A percentile compares a stretch with the other conserved stretches of the same genome.
Conservation (phyloP, 345 rosid species). For the Euphorbia tirucalli region DNA sequence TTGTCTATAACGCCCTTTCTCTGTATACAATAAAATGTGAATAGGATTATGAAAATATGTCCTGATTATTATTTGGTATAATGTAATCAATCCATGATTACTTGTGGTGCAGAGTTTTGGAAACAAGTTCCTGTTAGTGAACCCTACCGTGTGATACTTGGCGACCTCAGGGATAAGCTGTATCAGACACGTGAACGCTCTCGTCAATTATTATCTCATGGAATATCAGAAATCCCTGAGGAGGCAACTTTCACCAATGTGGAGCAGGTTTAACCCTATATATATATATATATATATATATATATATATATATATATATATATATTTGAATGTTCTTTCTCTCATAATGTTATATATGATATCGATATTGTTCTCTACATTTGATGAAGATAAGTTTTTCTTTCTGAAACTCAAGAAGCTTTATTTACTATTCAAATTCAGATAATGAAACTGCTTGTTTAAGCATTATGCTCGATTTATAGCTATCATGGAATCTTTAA, state of each 20-base stretch:
- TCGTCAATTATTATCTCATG: constrained; percentile 72
- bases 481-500: background rate
- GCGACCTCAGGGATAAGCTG: constrained; percentile 87
- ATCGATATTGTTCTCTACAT: background rate
- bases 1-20: background rate
- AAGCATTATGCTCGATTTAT: too few relatives aligned
- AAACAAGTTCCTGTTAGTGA: constrained; percentile 80
- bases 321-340: background rate
- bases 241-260: constrained; percentile 65
- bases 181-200: constrained; percentile 91
- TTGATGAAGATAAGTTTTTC: background rate
- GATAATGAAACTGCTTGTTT: too few relatives aligned
- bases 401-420: background rate
- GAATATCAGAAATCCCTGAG: constrained; percentile 85
- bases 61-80: background rate
- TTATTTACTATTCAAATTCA: too few relatives aligned
- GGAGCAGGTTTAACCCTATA: constrained; percentile 64
- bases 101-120: constrained; percentile 73
- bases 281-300: too few relatives aligned
- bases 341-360: background rate
- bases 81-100: background rate
- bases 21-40: background rate
- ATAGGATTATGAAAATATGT: background rate
- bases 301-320: too few relatives aligned
- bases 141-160: constrained; percentile 92